Evolutionary conservation across 306 rosid genomes (phyloP), one percentile per base, ranked within the genome.

Genomic region (Vigna angularis): DNA sequence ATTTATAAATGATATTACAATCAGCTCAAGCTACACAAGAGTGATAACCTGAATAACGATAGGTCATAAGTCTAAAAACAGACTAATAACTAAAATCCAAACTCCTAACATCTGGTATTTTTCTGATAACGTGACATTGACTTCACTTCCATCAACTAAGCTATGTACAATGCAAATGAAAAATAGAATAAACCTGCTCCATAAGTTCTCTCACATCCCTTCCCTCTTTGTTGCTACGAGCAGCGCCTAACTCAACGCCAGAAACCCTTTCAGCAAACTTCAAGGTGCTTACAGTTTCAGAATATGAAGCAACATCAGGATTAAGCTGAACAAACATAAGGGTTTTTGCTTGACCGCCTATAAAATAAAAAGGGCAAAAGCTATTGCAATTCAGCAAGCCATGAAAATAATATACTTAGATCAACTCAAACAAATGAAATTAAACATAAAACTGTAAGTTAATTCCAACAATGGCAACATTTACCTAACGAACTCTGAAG

Each of bases 241-340:
- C 99, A 24, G 99, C 97, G 14, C 99, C 99, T 74, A 96, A 80
- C 86, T 96, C 99, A 14, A 96, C 96, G 59, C 99, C 99, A 64
- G 98, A 93, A 81, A 96, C 99, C 80, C 99, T 88, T 88, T 93
- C 99, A 14, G 99, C 99, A 89, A 96, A 96, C 89, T 96, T 96
- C 88, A 96, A 83, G 57, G 99, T 90, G 85, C 99, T 96, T 76
- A 90, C 55, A 10, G 98, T 93, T 85, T 96, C 98, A 26, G 91
- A 86, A 82, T 89, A 93, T 18, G 99, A 96, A 68, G 96, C 96
- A 42, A 80, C 87, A 75, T 96, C 98, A 3, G 98, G 99, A 86
- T 96, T 96, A 73, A 96, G 88, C 81, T 96, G 99, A 63, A 96
- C 99, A 86, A 96, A 96, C 99, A 96, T 96, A 26, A 96, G 98